Conservation (phyloP, 768 basidiomycete species). For the Trametes cingulata region DNA sequence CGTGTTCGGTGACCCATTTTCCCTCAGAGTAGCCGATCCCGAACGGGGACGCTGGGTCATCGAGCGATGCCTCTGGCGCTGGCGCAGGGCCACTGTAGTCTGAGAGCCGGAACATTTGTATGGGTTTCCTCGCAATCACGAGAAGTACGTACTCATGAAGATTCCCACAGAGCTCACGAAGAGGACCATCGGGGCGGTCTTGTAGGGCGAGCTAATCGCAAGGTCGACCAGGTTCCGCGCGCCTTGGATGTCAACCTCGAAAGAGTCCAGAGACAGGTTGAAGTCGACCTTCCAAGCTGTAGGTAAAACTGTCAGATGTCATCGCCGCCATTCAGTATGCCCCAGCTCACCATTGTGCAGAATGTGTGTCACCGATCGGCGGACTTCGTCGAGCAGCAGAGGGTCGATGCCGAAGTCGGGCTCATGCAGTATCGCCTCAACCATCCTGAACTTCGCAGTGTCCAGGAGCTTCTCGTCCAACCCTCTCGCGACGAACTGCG, state of each 20-base stretch:
- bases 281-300: slow-evolving; percentile 45
- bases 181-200: neutral
- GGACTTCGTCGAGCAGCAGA: slow-evolving; percentile 15
- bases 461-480: slow-evolving; percentile 31
- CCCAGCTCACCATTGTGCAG: slow-evolving; percentile 32
- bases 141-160: slow-evolving; percentile 6
- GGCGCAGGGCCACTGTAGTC: slow-evolving; percentile 12
- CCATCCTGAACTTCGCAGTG: slow-evolving; percentile 35
- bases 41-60: slow-evolving; percentile 13
- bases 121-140: too few species aligned
- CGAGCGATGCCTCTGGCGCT: slow-evolving; percentile 1
- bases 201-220: slow-evolving; percentile 14
- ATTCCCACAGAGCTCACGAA: slow-evolving; percentile 19
- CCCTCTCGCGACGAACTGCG: slow-evolving; percentile 33
- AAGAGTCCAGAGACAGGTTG: slow-evolving; percentile 40
- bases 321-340: too few species aligned
- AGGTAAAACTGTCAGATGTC: neutral
- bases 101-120: neutral
- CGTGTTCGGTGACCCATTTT: slow-evolving; percentile 35
- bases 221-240: slow-evolving; percentile 20
- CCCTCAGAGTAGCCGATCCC: slow-evolving; percentile 33
- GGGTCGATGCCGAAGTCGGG: slow-evolving; percentile 20
- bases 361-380: slow-evolving; percentile 16
- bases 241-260: slow-evolving; percentile 37
- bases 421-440: slow-evolving; percentile 34